These are phyloP conservation scores for Lactarius sanguifluus DNA, from an alignment of 768 basidiomycete species.

Conservation along the genomic window DNA sequence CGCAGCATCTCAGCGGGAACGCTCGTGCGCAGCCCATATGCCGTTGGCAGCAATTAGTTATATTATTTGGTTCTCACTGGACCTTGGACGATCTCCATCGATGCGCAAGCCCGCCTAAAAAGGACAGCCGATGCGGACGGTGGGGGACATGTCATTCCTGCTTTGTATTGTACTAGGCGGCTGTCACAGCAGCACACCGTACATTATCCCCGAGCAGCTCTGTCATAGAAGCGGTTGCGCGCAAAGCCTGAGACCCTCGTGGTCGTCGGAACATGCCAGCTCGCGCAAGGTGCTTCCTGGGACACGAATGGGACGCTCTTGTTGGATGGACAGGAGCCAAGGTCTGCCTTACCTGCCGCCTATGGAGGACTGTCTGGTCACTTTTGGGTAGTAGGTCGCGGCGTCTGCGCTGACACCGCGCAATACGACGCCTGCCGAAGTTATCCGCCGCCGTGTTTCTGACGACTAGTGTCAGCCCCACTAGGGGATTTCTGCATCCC, in stretches of 20 bases:
- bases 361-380: neutral
- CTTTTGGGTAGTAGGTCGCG: neutral
- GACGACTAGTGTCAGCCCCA: neutral
- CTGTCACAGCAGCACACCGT: neutral
- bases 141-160: neutral
- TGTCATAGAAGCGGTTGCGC: neutral
- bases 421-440: neutral
- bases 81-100: neutral
- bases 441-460: neutral
- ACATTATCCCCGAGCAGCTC: neutral
- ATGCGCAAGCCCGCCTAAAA: neutral
- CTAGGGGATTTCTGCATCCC: neutral
- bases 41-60: neutral
- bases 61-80: neutral
- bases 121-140: neutral
- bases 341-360: neutral
- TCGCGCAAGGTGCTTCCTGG: neutral
- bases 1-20: neutral
- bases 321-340: neutral
- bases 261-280: neutral
- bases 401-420: neutral
- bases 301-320: neutral
- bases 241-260: neutral
- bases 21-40: neutral
- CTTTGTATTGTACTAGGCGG: neutral